Base-by-base conservation (phyloP, 192 early-diverging fungal genomes). In the Coemansia sp. region DNA sequence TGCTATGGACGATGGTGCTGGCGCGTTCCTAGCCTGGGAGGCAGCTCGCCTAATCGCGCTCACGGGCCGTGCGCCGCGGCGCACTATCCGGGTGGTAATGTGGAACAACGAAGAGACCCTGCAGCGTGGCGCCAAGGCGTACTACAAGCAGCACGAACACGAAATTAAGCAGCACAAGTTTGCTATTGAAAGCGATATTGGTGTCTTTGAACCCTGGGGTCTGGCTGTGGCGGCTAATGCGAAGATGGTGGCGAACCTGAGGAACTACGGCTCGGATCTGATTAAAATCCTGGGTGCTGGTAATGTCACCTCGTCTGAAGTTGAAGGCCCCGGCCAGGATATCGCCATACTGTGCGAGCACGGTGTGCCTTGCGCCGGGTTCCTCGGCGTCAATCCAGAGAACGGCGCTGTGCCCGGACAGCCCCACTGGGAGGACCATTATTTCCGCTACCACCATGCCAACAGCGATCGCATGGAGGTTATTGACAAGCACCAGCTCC, bases 141-240 rank as follows among this genome's bases (percentile, higher is more conserved):
- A 89, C 63, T 68, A 74, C 32, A 76, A 65, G 22, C 67, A 72
- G 46, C 85, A 87, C 63, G 62, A 67, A 19, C 38, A 46, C 38
- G 68, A 83, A 59, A 74, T 83, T 24, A 22, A 25, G 15, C 22
- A 65, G 15, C 81, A 83, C 43, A 36, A n/a, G 36, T 84, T 87
- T 75, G 87, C 87, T 3, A 70, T 89, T 25, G 87, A 89, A 56
- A 84, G 85, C 62, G 87, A 89, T 40, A 84, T 71, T 46, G 87
- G 87, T 39, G 86, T 89, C 29, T 86, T 89, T 73, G 84, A 86
- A 31, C 87, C 87, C 17, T 87, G 85, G 76, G 87, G 87, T 5
- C 77, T 89, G 64, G 53, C 58, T 3, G 82, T 87, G 24, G 74
- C 71, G 3, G 71, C 78, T 6, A 63, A 81, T 20, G 49, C 70